Evolutionary conservation across 345 rosid genomes (phyloP).

Genomic region (Salix brachista): DNA sequence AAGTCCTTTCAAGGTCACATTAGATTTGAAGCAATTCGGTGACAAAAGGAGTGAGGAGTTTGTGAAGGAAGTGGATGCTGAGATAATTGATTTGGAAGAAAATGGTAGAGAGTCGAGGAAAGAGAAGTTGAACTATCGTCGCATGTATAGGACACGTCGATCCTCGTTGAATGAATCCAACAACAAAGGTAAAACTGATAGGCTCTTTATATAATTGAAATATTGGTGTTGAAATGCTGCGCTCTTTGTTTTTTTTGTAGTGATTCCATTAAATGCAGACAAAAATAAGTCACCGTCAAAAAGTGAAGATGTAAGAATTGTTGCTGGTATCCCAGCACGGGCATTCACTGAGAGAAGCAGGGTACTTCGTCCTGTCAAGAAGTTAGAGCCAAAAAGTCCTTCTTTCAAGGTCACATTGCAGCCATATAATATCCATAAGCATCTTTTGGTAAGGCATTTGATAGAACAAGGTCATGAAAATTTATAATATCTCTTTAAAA

Average conservation of each 20-base stretch:
- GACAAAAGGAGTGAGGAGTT: constrained; percentile 11
- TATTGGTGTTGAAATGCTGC: no score
- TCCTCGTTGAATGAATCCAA: constrained; percentile 1
- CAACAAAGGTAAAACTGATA: constrained; percentile 17
- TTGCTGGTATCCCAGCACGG: constrained; percentile 7
- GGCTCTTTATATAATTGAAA: constrained; percentile 7
- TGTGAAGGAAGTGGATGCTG: constrained; percentile 16
- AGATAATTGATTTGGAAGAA: background rate
- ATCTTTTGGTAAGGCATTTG: constrained; percentile 14
- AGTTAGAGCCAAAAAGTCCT: constrained; percentile 36
- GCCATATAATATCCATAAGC: constrained; percentile 16
- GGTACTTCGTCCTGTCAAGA: constrained; percentile 30
- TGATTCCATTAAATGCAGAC: constrained; percentile 10
- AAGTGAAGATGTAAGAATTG: constrained; percentile 19
- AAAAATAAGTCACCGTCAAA: background rate
- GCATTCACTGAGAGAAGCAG: constrained; percentile 28
- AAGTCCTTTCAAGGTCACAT: constrained; percentile 16
- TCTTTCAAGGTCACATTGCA: constrained; percentile 21
- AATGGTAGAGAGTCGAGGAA: background rate
- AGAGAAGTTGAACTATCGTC: background rate
- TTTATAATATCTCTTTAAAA: no score
- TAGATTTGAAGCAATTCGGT: background rate
- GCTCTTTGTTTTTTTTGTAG: background rate
- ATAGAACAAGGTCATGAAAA: background rate
- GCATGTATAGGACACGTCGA: background rate